Evolutionary conservation across 1,139 yeast species (phyloP).

Genomic region (Suhomyces panamericanus): DNA sequence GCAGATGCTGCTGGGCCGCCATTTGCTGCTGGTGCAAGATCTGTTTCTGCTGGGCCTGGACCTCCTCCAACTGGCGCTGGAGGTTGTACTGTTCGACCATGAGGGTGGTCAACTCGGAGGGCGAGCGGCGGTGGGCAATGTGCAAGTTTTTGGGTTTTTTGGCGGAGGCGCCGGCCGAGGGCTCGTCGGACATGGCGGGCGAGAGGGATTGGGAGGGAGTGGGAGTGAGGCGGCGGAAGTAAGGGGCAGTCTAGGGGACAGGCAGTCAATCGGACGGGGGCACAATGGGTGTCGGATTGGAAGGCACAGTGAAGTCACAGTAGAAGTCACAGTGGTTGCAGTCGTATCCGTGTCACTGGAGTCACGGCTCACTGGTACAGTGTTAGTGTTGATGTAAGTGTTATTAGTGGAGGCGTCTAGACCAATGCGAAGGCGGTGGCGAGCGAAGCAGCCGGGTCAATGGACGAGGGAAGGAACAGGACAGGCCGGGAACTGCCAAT

Average conservation of each 20-base stretch:
- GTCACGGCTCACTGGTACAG: no score
- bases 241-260: no score
- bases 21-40: slow-evolving; percentile 66
- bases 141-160: slow-evolving; percentile 53
- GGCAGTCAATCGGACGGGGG: no score
- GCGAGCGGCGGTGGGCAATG: slow-evolving; percentile 93
- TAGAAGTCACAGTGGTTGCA: no score
- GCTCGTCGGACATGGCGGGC: slow-evolving; percentile 16
- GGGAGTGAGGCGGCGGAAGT: not conserved
- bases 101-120: slow-evolving; percentile 89
- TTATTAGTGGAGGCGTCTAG: no score
- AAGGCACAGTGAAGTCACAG: no score
- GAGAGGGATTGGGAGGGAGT: not conserved
- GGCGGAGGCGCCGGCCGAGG: slow-evolving; percentile 19
- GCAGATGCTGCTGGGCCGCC: slow-evolving; percentile 25
- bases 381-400: no score
- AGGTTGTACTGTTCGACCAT: slow-evolving; percentile 93
- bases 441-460: slow-evolving; percentile 1
- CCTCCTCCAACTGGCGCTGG: slow-evolving; percentile 88
- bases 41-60: slow-evolving; percentile 90
- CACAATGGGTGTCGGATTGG: no score
- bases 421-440: not conserved
- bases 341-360: no score
- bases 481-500: not conserved
- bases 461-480: slow-evolving; percentile 4